phyloP scores from a whole-genome alignment of 192 early-diverging fungal species.

The Coemansia sp. region DNA sequence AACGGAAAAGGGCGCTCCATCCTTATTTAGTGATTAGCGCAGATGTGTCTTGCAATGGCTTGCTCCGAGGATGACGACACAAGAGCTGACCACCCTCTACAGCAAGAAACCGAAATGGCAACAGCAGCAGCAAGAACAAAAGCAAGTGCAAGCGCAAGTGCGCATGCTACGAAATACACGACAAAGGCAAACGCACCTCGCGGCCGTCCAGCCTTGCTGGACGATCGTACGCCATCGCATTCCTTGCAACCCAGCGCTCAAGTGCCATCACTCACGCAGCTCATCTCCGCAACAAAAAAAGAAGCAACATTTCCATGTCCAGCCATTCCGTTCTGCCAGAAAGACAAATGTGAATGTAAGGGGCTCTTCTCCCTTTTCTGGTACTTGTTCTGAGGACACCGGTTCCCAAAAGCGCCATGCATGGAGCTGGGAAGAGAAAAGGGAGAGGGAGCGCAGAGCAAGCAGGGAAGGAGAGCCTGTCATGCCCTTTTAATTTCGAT shows the following conservation, averaged over 20 bases:
- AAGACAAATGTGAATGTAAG: background rate
- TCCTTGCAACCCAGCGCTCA: background rate
- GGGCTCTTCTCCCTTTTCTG: background rate
- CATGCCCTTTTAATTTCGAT: constrained; percentile 6
- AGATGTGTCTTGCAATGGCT: background rate
- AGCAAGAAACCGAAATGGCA: background rate
- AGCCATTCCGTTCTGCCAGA: background rate
- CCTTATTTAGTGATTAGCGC: background rate
- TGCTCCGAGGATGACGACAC: background rate
- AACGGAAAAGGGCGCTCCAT: background rate
- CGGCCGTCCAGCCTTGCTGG: too few species aligned
- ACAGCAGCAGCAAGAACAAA: background rate
- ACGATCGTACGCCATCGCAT: background rate
- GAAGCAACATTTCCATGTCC: background rate
- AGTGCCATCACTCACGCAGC: background rate
- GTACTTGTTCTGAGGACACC: background rate
- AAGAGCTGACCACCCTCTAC: background rate
- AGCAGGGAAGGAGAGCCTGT: background rate
- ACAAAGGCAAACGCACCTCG: too few species aligned
- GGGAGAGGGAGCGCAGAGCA: background rate
- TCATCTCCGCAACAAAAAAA: background rate
- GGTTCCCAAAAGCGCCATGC: constrained; percentile 9
- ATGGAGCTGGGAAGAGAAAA: background rate
- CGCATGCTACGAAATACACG: too few species aligned
- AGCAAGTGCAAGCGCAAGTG: too few species aligned